Evolutionary conservation across 2,329 filamentous ascomycete genomes (phyloP).

Genomic region (Onygenales sp.): DNA sequence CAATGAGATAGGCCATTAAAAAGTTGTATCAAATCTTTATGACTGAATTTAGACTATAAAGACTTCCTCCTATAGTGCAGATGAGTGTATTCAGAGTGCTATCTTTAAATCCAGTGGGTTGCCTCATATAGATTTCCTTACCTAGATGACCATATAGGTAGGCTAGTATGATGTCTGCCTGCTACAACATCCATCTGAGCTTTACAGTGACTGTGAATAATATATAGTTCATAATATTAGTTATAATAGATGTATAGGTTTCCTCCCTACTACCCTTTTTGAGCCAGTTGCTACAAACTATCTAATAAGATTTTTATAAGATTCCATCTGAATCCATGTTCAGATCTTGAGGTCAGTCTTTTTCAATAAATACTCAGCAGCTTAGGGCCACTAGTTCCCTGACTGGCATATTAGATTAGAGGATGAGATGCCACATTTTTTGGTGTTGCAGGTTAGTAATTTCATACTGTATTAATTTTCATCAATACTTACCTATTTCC

Average conservation of each 20-base stretch:
- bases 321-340: too few species aligned
- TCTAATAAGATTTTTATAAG: too few species aligned
- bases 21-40: neutral
- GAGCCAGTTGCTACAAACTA: too few species aligned
- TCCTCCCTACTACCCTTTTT: too few species aligned
- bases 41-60: neutral
- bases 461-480: too few species aligned
- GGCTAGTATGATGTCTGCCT: neutral
- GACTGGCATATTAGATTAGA: too few species aligned
- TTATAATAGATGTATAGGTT: neutral
- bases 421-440: too few species aligned
- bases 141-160: neutral
- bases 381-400: too few species aligned
- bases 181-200: neutral
- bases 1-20: neutral
- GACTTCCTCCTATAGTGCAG: neutral
- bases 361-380: too few species aligned
- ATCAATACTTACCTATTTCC: too few species aligned
- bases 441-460: too few species aligned
- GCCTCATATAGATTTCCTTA: neutral
- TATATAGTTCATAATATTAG: neutral
- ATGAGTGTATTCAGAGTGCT: neutral
- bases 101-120: neutral
- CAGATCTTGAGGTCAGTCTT: too few species aligned
- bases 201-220: neutral